Percentiles rank a stretch among this genome's conserved stretches.
These are phyloP conservation scores for Penicillium brasilianum DNA, from an alignment of 2,329 filamentous ascomycete species.

Conservation along the genomic window DNA sequence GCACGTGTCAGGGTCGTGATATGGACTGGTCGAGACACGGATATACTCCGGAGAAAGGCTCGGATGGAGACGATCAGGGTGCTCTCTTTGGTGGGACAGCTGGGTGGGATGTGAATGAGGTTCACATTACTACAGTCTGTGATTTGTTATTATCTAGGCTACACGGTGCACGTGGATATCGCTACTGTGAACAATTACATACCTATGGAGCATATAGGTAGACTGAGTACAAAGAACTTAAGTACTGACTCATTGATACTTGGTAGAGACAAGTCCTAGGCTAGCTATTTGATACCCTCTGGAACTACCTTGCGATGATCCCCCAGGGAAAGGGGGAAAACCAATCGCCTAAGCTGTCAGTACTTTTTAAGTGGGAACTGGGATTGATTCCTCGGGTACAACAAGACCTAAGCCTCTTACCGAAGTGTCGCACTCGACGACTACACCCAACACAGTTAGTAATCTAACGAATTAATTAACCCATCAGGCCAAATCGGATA, in stretches of 20 bases:
- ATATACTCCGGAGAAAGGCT: conserved; percentile 20
- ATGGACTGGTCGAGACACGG: conserved; percentile 18
- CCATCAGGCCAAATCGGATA: conserved; percentile 5
- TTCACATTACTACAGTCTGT: not conserved
- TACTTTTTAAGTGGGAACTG: not conserved
- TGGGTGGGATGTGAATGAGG: not conserved
- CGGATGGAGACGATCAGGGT: not conserved
- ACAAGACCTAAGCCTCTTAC: conserved; percentile 1
- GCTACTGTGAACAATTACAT: not conserved
- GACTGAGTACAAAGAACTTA: not conserved
- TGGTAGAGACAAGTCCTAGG: not conserved
- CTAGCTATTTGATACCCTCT: not conserved
- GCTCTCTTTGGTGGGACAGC: not conserved
- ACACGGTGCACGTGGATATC: not conserved
- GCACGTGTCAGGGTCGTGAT: conserved; percentile 12
- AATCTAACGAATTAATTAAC: not conserved
- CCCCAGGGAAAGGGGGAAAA: not conserved
- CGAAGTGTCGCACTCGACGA: conserved; percentile 4
- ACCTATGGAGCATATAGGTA: not conserved
- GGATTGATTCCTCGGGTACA: not conserved
- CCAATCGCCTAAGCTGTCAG: conserved; percentile 3
- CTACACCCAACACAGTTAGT: not conserved
- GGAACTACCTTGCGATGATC: not conserved
- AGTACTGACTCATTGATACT: not conserved
- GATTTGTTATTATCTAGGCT: not conserved